Evolutionary conservation across 2,329 filamentous ascomycete genomes (phyloP).

Genomic region (Ophiostoma sp.): DNA sequence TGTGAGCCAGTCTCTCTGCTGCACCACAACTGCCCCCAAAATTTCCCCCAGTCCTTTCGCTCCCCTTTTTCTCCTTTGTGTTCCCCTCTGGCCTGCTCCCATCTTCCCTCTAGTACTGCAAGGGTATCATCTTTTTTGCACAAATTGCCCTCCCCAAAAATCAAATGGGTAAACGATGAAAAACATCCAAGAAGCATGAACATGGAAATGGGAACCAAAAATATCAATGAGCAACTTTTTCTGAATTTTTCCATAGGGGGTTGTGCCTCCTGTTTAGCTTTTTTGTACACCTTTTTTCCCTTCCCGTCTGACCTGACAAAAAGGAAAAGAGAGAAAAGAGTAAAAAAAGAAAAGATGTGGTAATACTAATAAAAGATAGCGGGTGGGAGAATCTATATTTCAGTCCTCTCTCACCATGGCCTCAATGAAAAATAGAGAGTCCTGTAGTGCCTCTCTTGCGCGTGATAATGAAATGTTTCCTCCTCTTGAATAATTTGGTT

Average conservation of each 20-base stretch:
- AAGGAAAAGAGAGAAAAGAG: neutral
- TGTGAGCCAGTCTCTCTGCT: neutral
- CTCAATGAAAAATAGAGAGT: neutral
- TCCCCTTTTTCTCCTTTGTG: constrained; percentile 14
- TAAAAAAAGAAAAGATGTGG: neutral
- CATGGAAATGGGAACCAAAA: neutral
- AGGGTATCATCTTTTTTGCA: constrained; percentile 2
- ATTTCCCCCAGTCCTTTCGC: constrained; percentile 13
- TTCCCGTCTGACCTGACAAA: neutral
- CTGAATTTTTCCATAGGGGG: neutral
- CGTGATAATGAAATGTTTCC: neutral
- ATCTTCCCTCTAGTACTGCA: neutral
- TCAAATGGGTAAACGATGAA: neutral
- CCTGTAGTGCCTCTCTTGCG: constrained; percentile 4
- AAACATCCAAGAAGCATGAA: neutral
- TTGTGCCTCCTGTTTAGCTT: neutral
- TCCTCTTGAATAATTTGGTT: neutral
- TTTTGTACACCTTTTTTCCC: neutral
- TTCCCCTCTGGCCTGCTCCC: neutral
- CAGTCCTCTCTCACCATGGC: neutral
- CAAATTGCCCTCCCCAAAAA: neutral
- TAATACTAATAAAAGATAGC: neutral
- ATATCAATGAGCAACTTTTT: neutral
- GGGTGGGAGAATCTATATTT: neutral
- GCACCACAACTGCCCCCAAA: constrained; percentile 9